Evolutionary conservation across 805 yeast genomes (phyloP), one percentile per base, ranked within the genome.

Genomic region (Ogataea parapolymorpha): DNA sequence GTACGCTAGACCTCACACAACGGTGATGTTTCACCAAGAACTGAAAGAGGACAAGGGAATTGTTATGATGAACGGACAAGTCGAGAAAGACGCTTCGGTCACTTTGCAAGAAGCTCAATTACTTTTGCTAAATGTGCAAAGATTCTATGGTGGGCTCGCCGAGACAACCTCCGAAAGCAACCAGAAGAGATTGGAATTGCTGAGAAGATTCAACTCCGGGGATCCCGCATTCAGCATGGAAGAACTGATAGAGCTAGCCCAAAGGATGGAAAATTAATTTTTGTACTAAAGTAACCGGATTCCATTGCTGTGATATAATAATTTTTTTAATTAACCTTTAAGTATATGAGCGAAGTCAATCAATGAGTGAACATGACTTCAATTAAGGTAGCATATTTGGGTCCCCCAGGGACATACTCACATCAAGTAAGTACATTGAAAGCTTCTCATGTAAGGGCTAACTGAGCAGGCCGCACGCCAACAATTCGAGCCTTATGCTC

Each of bases 1-100:
- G 58, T 93, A 72, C 63, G 96, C 99, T 8, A 82, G 87, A 58
- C 98, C 99, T 1, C 98, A 93, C 62, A 88, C 97, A 0, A 86
- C 96, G 0, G 69, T 93, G 48, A 78, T 80, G 63, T 85, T 91
- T 70, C 97, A 91, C 66, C 78, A 82, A 32, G 96, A 93, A 41
- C 65, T 91, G 37, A 67, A 66, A 5, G 63, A 70, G 0, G 71
- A 72, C 12, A 82, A 85, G 47, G 79, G 71, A 0, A 43, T 86
- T 1, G 86, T 86, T 0, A 67, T 93, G 50, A 85, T 90, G 95
- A 89, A 89, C 51, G 96, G 97, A 2, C 73, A 72, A 26, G 79
- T 89, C 3, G 96, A 89, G 57, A 66, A 70, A 36, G 90, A 87
- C 39, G 71, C 83, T 11, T 70, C 80, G 26, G 66, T 90, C n/a